These are phyloP conservation scores for Dryadomyces quercivorus DNA, from an alignment of 2,329 filamentous ascomycete genomes.

Conservation along the genomic window DNA sequence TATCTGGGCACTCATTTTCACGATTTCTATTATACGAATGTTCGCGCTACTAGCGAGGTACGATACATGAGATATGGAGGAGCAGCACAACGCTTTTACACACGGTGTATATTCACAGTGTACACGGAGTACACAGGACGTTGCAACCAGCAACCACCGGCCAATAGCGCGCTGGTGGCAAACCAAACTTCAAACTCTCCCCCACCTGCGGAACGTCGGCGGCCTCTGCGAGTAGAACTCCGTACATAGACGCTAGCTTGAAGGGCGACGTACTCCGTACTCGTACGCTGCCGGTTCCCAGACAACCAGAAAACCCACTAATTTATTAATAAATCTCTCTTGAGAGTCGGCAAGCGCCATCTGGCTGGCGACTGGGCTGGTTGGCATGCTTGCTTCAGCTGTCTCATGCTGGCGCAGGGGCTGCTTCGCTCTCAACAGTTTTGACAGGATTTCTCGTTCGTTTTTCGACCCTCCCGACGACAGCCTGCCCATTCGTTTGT, in stretches of 20 bases:
- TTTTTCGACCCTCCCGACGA: background rate
- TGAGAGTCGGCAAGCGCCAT: background rate
- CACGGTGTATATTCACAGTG: background rate
- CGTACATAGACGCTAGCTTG: no score
- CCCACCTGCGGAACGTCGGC: background rate
- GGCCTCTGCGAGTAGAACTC: no score
- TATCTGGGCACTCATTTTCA: no score
- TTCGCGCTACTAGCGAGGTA: no score
- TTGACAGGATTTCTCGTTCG: background rate
- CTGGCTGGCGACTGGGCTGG: background rate
- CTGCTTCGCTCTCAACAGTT: background rate
- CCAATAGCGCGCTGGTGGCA: background rate
- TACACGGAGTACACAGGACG: background rate
- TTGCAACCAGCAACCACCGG: background rate
- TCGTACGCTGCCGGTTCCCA: background rate
- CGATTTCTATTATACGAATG: no score
- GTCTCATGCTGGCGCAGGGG: background rate
- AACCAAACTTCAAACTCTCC: background rate
- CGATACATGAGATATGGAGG: no score
- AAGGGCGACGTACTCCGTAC: background rate
- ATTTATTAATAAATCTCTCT: background rate
- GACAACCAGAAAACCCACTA: background rate
- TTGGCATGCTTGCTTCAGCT: background rate
- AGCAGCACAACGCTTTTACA: background rate
- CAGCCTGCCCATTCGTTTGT: background rate